A percentile compares a stretch with the other conserved stretches of the same genome.
These are phyloP conservation scores for Bipolaris zeicola DNA, from an alignment of 2,329 filamentous ascomycete genomes.

Conservation along the genomic window DNA sequence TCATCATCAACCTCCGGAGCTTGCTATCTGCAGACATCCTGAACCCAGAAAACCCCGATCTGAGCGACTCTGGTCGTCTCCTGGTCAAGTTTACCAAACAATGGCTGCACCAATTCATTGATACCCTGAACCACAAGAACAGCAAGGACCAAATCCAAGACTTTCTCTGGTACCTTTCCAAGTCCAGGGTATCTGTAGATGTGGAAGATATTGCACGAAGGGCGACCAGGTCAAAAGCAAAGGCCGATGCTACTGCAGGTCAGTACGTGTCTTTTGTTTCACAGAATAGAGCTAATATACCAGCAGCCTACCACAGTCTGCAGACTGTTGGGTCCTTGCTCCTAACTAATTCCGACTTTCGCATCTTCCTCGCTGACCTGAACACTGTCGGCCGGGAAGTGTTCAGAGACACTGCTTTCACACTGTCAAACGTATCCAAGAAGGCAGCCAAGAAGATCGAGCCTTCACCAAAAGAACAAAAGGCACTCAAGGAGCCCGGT, in stretches of 20 bases:
- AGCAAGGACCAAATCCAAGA: slow-evolving; percentile 84
- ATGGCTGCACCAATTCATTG: slow-evolving; percentile 79
- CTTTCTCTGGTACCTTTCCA: slow-evolving; percentile 82
- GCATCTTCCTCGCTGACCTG: slow-evolving; percentile 81
- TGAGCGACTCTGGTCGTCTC: slow-evolving; percentile 78
- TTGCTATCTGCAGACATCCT: slow-evolving; percentile 78
- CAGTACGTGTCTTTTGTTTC: slow-evolving; percentile 28
- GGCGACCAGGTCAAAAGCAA: slow-evolving; percentile 67
- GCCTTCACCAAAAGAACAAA: slow-evolving; percentile 66
- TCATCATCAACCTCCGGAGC: slow-evolving; percentile 77
- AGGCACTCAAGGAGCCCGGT: slow-evolving; percentile 59
- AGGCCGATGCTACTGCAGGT: slow-evolving; percentile 75
- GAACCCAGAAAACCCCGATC: slow-evolving; percentile 72
- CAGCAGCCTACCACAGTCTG: slow-evolving; percentile 75
- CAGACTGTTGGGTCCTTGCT: slow-evolving; percentile 84
- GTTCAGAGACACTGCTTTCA: slow-evolving; percentile 83
- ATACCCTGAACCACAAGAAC: slow-evolving; percentile 84
- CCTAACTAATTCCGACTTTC: slow-evolving; percentile 87
- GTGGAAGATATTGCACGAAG: slow-evolving; percentile 66
- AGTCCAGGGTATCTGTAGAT: slow-evolving; percentile 73
- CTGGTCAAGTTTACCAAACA: slow-evolving; percentile 73
- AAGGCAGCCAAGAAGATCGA: slow-evolving; percentile 75
- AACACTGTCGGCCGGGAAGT: slow-evolving; percentile 80
- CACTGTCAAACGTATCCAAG: slow-evolving; percentile 75
- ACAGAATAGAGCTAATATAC: slow-evolving; percentile 23